These are phyloP conservation scores for Peniophora sp. DNA, from an alignment of 1,284 basidiomycete species.

Conservation along the genomic window DNA sequence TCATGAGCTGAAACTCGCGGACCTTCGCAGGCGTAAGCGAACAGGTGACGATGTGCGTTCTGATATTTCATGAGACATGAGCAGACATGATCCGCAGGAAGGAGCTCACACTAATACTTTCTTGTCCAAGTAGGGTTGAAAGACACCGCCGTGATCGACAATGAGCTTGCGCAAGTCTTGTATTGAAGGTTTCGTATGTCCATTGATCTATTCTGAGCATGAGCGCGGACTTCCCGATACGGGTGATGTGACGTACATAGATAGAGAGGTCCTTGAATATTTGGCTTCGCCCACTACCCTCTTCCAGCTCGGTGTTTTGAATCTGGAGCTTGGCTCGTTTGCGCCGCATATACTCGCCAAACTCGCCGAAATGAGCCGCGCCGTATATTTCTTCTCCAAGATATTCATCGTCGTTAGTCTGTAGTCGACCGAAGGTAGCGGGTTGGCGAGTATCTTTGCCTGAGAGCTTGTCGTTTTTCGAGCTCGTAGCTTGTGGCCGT, in stretches of 20 bases:
- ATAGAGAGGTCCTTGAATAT: conserved; percentile 73
- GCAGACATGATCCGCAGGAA: neutral
- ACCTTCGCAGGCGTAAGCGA: conserved; percentile 87
- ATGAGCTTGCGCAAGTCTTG: conserved; percentile 80
- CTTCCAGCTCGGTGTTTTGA: conserved; percentile 63
- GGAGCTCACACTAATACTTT: conserved; percentile 63
- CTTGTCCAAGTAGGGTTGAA: conserved; percentile 78
- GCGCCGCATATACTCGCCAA: conserved; percentile 81
- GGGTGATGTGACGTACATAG: conserved; percentile 49
- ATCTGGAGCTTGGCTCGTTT: conserved; percentile 89
- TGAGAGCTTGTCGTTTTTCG: too few relatives aligned
- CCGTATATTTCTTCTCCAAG: conserved; percentile 53
- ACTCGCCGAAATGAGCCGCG: conserved; percentile 73
- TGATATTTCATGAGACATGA: conserved; percentile 19
- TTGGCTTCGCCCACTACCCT: conserved; percentile 25
- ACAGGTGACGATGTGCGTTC: conserved; percentile 86
- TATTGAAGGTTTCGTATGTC: conserved; percentile 83
- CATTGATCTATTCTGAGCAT: conserved; percentile 62
- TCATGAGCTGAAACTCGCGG: conserved; percentile 82
- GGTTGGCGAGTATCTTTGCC: too few relatives aligned
- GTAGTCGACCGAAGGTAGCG: too few relatives aligned
- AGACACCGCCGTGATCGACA: conserved; percentile 76
- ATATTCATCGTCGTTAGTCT: conserved; percentile 11
- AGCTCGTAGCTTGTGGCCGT: too few relatives aligned
- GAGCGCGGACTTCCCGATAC: neutral